phyloP scores from a whole-genome alignment of 73 alveolate species.

The Vitrella brassicaformis region DNA sequence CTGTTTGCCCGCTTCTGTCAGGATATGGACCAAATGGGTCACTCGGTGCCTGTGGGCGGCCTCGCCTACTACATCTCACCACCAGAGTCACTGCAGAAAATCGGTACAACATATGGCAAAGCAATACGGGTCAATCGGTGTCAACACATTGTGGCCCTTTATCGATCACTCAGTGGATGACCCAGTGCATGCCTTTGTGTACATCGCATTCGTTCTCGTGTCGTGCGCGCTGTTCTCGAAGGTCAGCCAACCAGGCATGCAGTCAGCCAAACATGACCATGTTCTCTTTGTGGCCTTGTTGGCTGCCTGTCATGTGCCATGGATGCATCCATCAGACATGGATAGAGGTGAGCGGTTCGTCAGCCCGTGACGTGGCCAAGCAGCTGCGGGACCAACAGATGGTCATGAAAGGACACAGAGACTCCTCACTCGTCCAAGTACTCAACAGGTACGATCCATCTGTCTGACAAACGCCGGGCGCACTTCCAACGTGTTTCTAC shows the following conservation, averaged over 20 bases:
- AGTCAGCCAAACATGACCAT: not conserved
- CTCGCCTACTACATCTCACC: conserved; percentile 70
- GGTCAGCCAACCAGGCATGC: not conserved
- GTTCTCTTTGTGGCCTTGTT: not conserved
- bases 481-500: too few relatives aligned
- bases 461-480: too few relatives aligned
- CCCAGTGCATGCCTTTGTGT: conserved; percentile 65
- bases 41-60: conserved; percentile 91
- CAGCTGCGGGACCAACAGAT: conserved; percentile 59
- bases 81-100: conserved; percentile 53
- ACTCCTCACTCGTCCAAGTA: conserved; percentile 14
- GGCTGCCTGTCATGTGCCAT: not conserved
- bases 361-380: conserved; percentile 65
- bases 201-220: conserved; percentile 47
- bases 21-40: conserved; percentile 63
- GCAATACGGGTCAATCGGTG: not conserved
- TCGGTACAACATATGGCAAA: not conserved
- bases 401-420: conserved; percentile 57
- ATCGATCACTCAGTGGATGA: conserved; percentile 49
- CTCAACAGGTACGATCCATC: too few relatives aligned
- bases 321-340: conserved; percentile 56
- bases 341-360: conserved; percentile 70
- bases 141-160: conserved; percentile 1
- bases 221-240: conserved; percentile 98
- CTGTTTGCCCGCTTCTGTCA: not conserved